phyloP scores from a whole-genome alignment of 2,329 filamentous ascomycete species.

The Verticillium nubilum region DNA sequence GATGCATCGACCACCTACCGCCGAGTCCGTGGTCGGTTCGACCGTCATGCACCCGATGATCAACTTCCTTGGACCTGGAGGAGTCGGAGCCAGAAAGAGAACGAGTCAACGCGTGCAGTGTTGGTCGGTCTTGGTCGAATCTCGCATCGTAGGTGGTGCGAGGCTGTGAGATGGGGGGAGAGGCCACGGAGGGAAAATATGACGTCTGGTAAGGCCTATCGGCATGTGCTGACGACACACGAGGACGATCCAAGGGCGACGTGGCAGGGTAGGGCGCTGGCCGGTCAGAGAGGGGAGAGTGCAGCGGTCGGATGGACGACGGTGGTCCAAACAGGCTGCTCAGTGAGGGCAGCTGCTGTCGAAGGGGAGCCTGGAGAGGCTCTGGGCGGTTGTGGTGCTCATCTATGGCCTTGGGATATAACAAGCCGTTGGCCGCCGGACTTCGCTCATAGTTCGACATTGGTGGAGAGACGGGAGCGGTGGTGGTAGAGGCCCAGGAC shows the following conservation, averaged over 20 bases:
- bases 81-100: constrained; percentile 39
- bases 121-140: constrained; percentile 34
- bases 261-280: constrained; percentile 33
- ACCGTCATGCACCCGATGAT: constrained; percentile 27
- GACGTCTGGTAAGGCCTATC: constrained; percentile 35
- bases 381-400: constrained; percentile 30
- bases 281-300: constrained; percentile 41
- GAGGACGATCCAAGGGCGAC: constrained; percentile 43
- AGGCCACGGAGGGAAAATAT: constrained; percentile 38
- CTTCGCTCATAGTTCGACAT: constrained; percentile 54
- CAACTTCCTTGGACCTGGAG: constrained; percentile 35
- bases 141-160: constrained; percentile 41
- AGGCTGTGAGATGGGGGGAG: constrained; percentile 33
- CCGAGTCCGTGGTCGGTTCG: constrained; percentile 28
- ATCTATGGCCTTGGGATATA: constrained; percentile 29
- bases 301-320: constrained; percentile 33
- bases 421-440: constrained; percentile 36
- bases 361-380: constrained; percentile 20
- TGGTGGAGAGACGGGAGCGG: constrained; percentile 42
- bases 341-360: constrained; percentile 49
- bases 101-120: constrained; percentile 18
- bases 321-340: constrained; percentile 52
- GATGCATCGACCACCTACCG: constrained; percentile 30
- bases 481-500: constrained; percentile 33
- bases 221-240: constrained; percentile 27